phyloP scores from a whole-genome alignment of 495 filamentous ascomycete genomes.

The Aspergillus indologenus region DNA sequence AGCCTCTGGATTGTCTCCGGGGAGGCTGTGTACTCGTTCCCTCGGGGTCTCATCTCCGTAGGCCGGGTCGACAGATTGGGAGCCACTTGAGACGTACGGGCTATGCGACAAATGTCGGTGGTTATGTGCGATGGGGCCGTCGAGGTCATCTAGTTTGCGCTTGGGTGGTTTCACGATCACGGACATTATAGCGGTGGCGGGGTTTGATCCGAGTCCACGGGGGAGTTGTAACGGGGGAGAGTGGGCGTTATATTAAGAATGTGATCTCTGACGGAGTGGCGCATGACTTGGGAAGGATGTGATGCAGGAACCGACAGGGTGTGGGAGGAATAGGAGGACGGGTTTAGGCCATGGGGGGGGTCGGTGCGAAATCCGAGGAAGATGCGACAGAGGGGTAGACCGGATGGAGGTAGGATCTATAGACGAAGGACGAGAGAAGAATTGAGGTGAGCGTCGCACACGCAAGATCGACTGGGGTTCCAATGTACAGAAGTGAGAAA shows the following conservation, averaged over 20 bases:
- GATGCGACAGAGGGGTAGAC: neutral
- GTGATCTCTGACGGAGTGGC: neutral
- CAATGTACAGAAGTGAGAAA: too few species aligned
- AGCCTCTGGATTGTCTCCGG: constrained; percentile 28
- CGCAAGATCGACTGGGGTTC: too few species aligned
- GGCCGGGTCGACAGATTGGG: neutral
- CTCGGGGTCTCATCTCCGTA: neutral
- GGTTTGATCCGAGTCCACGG: neutral
- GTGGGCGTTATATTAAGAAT: neutral
- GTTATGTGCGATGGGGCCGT: constrained; percentile 24
- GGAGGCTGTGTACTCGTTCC: constrained; percentile 11
- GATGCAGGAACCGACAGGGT: neutral
- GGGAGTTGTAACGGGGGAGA: neutral
- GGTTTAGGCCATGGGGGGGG: neutral
- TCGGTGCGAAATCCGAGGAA: neutral
- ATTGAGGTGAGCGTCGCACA: too few species aligned
- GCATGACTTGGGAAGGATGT: neutral
- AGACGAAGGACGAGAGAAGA: neutral
- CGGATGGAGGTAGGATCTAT: neutral
- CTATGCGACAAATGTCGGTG: constrained; percentile 8
- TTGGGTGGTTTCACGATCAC: constrained; percentile 38
- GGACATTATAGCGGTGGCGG: constrained; percentile 26
- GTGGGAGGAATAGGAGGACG: neutral
- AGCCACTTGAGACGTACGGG: neutral
- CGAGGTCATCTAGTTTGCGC: constrained; percentile 35